Conservation (phyloP, 441 rosid species). For the Erysimum cheiri region DNA sequence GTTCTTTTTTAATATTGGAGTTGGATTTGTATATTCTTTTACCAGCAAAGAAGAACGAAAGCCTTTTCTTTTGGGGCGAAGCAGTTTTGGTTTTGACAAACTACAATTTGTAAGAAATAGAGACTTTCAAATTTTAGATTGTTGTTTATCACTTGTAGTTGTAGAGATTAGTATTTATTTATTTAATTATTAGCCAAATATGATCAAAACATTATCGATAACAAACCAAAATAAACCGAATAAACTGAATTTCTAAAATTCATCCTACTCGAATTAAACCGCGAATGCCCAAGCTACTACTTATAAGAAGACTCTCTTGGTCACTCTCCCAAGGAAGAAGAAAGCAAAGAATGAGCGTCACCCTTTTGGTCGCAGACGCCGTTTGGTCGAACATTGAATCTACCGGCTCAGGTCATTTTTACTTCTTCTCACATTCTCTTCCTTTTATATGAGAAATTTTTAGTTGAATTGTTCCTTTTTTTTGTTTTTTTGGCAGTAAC, state of each 20-base stretch:
- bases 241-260: not conserved
- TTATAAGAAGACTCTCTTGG: no score
- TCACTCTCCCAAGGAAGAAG: not conserved
- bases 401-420: conserved; percentile 29
- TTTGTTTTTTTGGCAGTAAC: conserved; percentile 27
- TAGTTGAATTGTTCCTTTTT: not conserved
- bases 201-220: not conserved
- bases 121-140: not conserved
- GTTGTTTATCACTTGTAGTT: not conserved
- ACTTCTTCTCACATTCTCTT: conserved; percentile 8
- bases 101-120: conserved; percentile 7
- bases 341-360: conserved; percentile 37
- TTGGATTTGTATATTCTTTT: conserved; percentile 40
- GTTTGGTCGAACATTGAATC: conserved; percentile 44
- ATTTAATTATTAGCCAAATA: not conserved
- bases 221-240: not conserved
- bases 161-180: not conserved
- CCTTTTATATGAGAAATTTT: not conserved
- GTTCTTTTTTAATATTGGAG: not conserved
- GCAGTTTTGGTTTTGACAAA: conserved; percentile 37
- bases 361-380: conserved; percentile 38
- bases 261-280: not conserved
- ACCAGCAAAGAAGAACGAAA: conserved; percentile 39
- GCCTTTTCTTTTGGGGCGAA: not conserved
- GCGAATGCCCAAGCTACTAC: no score